A percentile compares a stretch with the other conserved stretches of the same genome.
Conservation (phyloP, 2,329 filamentous ascomycete genomes). For the Chaetomiaceae sp. region DNA sequence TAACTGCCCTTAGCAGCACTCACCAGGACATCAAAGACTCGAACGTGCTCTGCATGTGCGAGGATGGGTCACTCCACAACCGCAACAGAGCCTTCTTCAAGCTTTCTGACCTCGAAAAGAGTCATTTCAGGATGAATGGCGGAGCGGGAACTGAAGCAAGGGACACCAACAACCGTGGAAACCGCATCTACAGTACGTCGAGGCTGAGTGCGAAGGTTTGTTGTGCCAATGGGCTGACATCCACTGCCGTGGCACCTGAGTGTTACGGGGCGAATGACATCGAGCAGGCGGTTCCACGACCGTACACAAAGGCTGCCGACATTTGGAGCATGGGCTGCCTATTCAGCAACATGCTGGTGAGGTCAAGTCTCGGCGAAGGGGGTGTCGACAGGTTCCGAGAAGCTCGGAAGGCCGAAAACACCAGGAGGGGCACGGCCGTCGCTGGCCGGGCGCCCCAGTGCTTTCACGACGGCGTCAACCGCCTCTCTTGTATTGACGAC, state of each 20-base stretch:
- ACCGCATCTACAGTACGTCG: not conserved
- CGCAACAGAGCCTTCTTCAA: not conserved
- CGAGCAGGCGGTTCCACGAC: not conserved
- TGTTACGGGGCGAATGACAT: not conserved
- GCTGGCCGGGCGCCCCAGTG: not conserved
- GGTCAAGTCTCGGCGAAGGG: not conserved
- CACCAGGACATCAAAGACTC: constrained; percentile 7
- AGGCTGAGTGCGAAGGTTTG: too few species aligned
- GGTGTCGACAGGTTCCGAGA: not conserved
- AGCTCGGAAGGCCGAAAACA: not conserved
- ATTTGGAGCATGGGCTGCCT: constrained; percentile 6
- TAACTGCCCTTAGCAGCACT: not conserved
- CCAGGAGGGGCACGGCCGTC: not conserved
- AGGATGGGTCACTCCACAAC: not conserved
- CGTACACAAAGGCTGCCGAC: not conserved
- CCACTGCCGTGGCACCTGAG: constrained; percentile 2
- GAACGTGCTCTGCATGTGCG: constrained; percentile 3
- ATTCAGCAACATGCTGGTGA: constrained; percentile 7
- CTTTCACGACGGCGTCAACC: not conserved
- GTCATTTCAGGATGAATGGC: not conserved
- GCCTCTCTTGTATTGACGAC: not conserved
- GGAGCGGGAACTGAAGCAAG: not conserved
- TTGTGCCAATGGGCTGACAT: not conserved
- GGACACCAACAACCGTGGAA: not conserved
- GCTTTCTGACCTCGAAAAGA: not conserved